A percentile compares a stretch with the other conserved stretches of the same genome.
Evolutionary conservation across 2,329 filamentous ascomycete species (phyloP).

Genomic region (Pseudopyrenochaeta lycopersici): DNA sequence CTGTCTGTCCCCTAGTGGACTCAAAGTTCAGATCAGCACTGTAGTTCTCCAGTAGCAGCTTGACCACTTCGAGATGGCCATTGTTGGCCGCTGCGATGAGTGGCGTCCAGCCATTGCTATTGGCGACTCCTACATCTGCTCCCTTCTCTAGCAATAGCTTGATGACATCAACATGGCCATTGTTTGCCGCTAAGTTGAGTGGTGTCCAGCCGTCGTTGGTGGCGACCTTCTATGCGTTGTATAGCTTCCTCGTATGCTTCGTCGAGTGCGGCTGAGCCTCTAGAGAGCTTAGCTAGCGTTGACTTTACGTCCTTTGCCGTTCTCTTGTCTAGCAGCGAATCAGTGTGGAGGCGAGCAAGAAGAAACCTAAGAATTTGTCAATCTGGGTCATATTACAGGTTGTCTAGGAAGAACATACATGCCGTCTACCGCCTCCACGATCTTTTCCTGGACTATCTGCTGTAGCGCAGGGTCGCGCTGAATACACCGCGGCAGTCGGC

Average conservation of each 20-base stretch:
- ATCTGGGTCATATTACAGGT: not conserved
- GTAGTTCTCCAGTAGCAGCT: not conserved
- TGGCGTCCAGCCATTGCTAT: no score
- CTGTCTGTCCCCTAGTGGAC: no score
- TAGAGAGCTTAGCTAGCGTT: conserved; percentile 43
- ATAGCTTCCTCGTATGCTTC: conserved; percentile 55
- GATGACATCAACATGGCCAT: no score
- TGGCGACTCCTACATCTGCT: no score
- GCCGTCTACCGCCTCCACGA: conserved; percentile 21
- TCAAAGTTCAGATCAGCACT: no score
- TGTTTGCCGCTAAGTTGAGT: not conserved
- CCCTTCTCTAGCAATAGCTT: no score
- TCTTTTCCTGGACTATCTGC: conserved; percentile 6
- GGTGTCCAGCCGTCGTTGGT: no score
- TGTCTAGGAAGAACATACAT: conserved; percentile 22
- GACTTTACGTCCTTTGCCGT: conserved; percentile 44
- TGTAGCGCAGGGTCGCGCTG: conserved; percentile 10
- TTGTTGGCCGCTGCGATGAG: not conserved
- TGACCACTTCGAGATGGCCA: not conserved
- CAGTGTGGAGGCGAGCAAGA: no score
- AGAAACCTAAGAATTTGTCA: conserved; percentile 17
- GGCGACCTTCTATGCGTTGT: conserved; percentile 55
- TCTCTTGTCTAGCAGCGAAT: conserved; percentile 43
- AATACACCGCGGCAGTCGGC: conserved; percentile 21
- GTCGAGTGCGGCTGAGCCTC: conserved; percentile 44